These are phyloP conservation scores for Saccharomyces pastorianus DNA, from an alignment of 1,139 yeast species.

Conservation along the genomic window DNA sequence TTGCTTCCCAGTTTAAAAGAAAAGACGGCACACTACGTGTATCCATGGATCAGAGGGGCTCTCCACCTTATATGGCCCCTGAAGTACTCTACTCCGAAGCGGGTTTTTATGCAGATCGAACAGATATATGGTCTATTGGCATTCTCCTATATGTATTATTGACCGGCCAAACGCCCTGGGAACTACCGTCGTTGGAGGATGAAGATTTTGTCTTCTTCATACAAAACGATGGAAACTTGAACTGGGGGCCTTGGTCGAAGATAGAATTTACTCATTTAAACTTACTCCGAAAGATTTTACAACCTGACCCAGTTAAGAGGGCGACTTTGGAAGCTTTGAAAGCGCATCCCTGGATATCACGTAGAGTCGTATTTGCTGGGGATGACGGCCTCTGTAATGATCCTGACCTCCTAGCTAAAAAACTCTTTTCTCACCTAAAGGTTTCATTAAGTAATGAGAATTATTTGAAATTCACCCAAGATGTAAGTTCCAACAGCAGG, in stretches of 20 bases:
- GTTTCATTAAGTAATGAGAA: slow-evolving; percentile 42
- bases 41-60: slow-evolving; percentile 53
- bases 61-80: slow-evolving; percentile 69
- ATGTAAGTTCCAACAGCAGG: slow-evolving; percentile 5
- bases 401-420: slow-evolving; percentile 38
- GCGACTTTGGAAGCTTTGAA: slow-evolving; percentile 36
- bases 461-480: slow-evolving; percentile 29
- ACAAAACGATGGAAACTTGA: slow-evolving; percentile 38
- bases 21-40: slow-evolving; percentile 50
- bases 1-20: slow-evolving; percentile 50
- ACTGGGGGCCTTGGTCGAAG: slow-evolving; percentile 45
- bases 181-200: slow-evolving; percentile 45
- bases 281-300: slow-evolving; percentile 43
- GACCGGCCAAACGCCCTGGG: slow-evolving; percentile 63
- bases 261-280: slow-evolving; percentile 42
- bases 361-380: slow-evolving; percentile 37
- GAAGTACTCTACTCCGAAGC: slow-evolving; percentile 41
- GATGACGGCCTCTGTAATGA: slow-evolving; percentile 42
- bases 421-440: slow-evolving; percentile 39
- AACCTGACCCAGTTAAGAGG: slow-evolving; percentile 40
- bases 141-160: slow-evolving; percentile 50
- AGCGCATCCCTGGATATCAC: slow-evolving; percentile 46
- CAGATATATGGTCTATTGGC: slow-evolving; percentile 63
- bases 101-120: slow-evolving; percentile 44
- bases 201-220: slow-evolving; percentile 39